These are phyloP conservation scores for Exophiala dermatitidis DNA, from an alignment of 2,329 filamentous ascomycete genomes.

Conservation along the genomic window DNA sequence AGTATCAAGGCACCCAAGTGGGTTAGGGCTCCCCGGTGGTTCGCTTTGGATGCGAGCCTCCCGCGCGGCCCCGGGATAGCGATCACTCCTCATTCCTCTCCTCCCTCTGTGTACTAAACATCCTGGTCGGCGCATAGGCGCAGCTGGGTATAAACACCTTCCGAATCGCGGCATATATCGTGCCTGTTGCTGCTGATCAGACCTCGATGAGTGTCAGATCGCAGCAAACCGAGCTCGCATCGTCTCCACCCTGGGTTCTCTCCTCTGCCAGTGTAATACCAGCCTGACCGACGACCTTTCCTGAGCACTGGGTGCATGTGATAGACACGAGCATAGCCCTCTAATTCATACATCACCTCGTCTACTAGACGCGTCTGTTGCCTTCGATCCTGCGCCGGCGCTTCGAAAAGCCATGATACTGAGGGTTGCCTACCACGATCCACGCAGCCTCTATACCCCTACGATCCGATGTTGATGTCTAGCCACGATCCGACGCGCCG, in stretches of 20 bases:
- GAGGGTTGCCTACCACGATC: not conserved
- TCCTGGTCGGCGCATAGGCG: not conserved
- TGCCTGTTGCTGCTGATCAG: not conserved
- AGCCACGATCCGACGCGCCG: not conserved
- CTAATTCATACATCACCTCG: not conserved
- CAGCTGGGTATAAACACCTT: not conserved
- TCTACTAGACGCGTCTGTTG: not conserved
- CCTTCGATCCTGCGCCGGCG: not conserved
- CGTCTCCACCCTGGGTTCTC: too few relatives aligned
- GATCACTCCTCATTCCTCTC: not conserved
- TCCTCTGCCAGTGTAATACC: too few relatives aligned
- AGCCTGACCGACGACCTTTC: too few relatives aligned
- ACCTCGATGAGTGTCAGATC: not conserved
- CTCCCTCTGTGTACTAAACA: not conserved
- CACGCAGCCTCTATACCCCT: not conserved
- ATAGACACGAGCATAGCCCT: not conserved
- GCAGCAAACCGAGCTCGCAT: too few relatives aligned
- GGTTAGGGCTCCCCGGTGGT: not conserved
- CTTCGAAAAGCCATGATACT: not conserved
- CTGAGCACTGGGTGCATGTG: too few relatives aligned
- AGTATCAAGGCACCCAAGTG: not conserved
- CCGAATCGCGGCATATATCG: not conserved
- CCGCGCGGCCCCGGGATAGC: not conserved
- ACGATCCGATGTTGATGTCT: slow-evolving; percentile 10
- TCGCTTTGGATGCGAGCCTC: not conserved